Evolutionary conservation across 225 moss, liverwort and hornwort genomes (phyloP), one percentile per base, ranked within the genome.

Genomic region (Marchantia paleacea): DNA sequence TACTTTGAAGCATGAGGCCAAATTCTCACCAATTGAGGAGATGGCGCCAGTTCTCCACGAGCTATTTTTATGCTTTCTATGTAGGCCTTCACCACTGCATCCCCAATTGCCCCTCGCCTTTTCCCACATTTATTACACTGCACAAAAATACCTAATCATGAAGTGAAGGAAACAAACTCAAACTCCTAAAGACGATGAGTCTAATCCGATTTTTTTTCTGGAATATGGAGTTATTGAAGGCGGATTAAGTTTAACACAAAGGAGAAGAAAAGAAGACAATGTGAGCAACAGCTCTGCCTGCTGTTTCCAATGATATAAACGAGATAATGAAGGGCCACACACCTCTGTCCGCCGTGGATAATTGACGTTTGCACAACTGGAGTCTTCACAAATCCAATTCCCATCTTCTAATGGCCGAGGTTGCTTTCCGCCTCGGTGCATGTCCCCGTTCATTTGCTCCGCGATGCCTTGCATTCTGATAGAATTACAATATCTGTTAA

Each of bases 91-190:
- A 99, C 97, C 25, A 99, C 93, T 39, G 95, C 95, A 85, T 99
- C 95, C 70, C 97, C 97, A 31, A 93, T 86, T 31, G 93, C 91
- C 39, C 97, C 97, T 85, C 97, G 91, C 87, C 91, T 86, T 88
- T 95, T 99, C 80, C 97, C 97, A 77, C 97, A 99, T 84, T 99
- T 99, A 78, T 99, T 99, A 82, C 97, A 99, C 97, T 99, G 84
- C 82, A 50, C 18, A 28, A 28, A 73, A 77, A 30, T 39, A 74
- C 28, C 25, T 25, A 75, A 76, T 81, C 78, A 78, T 50, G 62
- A 61, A 5, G 47, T 12, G 49, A 10, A 8, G 4, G 25, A 52
- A 65, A 61, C 31, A 80, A 39, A 39, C 39, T 39, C 39, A 52
- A 0, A 25, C 19, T 19, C 52, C 18, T 13, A 52, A n/a, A 16